Base-by-base conservation (phyloP, 2,329 filamentous ascomycete genomes). In the Cucurbitaria berberidis region DNA sequence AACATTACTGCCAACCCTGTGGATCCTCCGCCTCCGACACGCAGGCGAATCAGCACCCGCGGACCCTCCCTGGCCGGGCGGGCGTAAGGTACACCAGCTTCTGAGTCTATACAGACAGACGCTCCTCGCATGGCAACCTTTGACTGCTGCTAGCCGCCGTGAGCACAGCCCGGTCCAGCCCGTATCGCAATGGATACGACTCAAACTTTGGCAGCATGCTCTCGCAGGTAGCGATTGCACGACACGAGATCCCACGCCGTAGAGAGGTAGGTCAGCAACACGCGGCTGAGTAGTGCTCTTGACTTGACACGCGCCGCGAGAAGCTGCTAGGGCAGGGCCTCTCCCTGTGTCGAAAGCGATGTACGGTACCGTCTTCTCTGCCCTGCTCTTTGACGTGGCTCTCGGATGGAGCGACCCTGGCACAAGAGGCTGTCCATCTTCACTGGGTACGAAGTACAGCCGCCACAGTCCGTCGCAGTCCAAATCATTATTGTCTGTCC, bases 261-360 rank as follows among this genome's bases (percentile, higher is more conserved):
- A 38, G 27, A 42, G n/a, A n/a, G n/a, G n/a, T n/a, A n/a, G 43
- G 57, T 66, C 61, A 64, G 63, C 62, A 60, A n/a, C 55, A 58
- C 53, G 56, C 61, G 59, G 64, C 62, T 63, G 64, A 67, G 64
- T 60, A 57, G 58, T 58, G 56, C 32, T n/a, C n/a, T n/a, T n/a
- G n/a, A n/a, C n/a, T 36, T 59, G 54, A 59, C 55, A 29, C 55
- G 46, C 50, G 45, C 49, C 48, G 36, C 6, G 41, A 58, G 48
- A 50, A 39, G n/a, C 8, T n/a, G 15, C 19, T 6, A n/a, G n/a
- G n/a, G n/a, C n/a, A n/a, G n/a, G n/a, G n/a, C 48, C 44, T 40
- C 49, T 57, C 43, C 57, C 35, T 38, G 55, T 59, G 49, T 56
- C 54, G n/a, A 52, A 29, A 39, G 42, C 34, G 21, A 24, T 16